A percentile compares a stretch with the other conserved stretches of the same genome.
Conservation (phyloP, 345 rosid species). For the Salix purpurea region DNA sequence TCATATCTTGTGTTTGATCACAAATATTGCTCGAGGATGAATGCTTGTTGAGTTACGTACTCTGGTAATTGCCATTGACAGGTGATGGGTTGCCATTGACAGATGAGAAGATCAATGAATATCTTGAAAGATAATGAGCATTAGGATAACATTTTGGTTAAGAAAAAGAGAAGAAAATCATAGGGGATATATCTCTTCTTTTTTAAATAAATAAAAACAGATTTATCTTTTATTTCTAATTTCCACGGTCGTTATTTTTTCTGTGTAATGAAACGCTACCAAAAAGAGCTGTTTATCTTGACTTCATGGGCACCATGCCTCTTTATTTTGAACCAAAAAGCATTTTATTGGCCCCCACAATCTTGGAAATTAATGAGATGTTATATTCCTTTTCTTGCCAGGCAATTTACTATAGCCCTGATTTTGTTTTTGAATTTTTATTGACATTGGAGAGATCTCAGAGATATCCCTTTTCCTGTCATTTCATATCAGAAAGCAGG, state of each 20-base stretch:
- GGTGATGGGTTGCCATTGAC: no score
- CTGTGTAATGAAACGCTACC: no score
- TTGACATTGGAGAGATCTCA: neutral
- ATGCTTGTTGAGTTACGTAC: no score
- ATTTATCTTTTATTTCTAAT: no score
- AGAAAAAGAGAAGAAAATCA: no score
- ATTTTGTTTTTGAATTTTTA: neutral
- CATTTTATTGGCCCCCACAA: neutral
- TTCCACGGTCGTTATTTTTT: no score
- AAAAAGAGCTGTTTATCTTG: neutral
- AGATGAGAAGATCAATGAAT: no score
- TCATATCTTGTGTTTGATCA: no score
- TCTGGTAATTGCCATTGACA: no score
- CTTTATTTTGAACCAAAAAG: conserved; percentile 20
- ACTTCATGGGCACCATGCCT: neutral
- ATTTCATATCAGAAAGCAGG: neutral
- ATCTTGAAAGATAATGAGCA: neutral
- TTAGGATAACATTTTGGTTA: neutral
- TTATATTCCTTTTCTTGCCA: neutral
- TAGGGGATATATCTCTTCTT: no score
- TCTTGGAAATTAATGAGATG: neutral
- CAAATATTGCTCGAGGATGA: neutral
- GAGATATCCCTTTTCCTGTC: neutral
- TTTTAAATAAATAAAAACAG: no score
- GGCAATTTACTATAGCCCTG: neutral